Conservation (phyloP, 148 eudicot species). For the Persicaria maculosa region DNA sequence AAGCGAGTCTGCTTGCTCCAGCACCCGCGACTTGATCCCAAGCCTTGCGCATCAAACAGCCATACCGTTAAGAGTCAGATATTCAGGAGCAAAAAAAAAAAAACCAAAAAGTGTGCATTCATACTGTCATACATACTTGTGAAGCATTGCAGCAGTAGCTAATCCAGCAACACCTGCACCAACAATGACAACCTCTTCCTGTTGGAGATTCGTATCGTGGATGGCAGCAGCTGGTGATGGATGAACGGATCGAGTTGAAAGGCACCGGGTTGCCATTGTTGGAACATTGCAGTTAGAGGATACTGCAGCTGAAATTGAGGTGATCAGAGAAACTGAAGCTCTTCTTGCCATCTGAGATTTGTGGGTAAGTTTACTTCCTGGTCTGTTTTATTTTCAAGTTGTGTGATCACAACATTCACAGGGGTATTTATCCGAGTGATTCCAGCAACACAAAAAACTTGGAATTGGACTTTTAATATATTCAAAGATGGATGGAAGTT, state of each 20-base stretch:
- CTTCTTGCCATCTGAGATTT: conserved; percentile 5
- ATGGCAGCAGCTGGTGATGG: neutral
- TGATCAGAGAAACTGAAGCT: conserved; percentile 3
- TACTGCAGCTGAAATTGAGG: neutral
- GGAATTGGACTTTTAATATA: neutral
- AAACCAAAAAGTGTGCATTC: too few relatives aligned
- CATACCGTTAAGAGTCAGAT: neutral
- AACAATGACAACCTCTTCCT: conserved; percentile 65
- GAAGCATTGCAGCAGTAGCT: conserved; percentile 81
- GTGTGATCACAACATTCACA: neutral
- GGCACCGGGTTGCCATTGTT: neutral
- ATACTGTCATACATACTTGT: conserved; percentile 35
- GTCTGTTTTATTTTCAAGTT: neutral
- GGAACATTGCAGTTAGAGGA: neutral
- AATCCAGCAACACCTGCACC: conserved; percentile 97
- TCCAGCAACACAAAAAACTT: neutral
- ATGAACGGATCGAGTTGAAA: conserved; percentile 5
- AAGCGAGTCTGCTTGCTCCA: conserved; percentile 78
- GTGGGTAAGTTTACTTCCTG: neutral
- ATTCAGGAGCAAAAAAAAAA: neutral
- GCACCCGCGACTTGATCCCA: conserved; percentile 54
- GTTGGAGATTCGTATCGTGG: neutral
- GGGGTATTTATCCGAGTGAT: neutral
- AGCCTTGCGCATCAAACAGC: conserved; percentile 27
- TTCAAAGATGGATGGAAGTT: neutral